Base-by-base conservation (phyloP, 2,329 filamentous ascomycete genomes). In the Hyphodiscus sp. region DNA sequence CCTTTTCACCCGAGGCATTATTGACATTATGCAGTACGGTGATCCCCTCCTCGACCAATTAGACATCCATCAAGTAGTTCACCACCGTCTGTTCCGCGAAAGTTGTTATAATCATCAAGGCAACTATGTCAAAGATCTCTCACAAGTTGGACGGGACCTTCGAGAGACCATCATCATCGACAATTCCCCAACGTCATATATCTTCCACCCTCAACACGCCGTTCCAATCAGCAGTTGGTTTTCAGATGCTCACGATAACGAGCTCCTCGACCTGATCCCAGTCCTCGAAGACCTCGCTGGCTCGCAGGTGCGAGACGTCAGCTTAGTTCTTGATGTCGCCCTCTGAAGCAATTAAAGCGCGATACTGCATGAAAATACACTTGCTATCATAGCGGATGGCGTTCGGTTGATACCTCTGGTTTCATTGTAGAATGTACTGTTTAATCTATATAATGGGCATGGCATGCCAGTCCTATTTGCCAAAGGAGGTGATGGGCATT, bases 221-320 rank as follows among this genome's bases (percentile, higher is more conserved):
- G 92, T 99, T 48, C 94, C 94, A 23, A 99, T 99, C 75, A 96
- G 91, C 81, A 97, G 92, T 78, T 99, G 94, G 94, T 99, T 99
- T 76, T 96, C 91, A 62, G 94, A 99, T 74, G 94, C 94, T 58
- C 94, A 99, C 73, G 94, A 99, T 76, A 99, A 99, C 73, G 94
- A 99, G 78, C 80, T 99, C 58, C 79, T 99, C 67, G 94, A 99
- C 70, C 78, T 99, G 65, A 97, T 99, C 70, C 94, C 94, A 50
- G 94, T 99, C 65, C 89, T 99, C 62, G 94, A 99, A 78, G 94
- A 99, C 73, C 79, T 99, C 68, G 92, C 94, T 58, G 86, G 88
- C 62, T 73, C 85, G 56, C 88, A 92, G 69, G 94, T 99, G 58
- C 83, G 87, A 73, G 94, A 99, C 73, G 94, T 99, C 71, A 97